Evolutionary conservation across 495 filamentous ascomycete genomes (phyloP).

Genomic region (Glutinoglossum americanum): DNA sequence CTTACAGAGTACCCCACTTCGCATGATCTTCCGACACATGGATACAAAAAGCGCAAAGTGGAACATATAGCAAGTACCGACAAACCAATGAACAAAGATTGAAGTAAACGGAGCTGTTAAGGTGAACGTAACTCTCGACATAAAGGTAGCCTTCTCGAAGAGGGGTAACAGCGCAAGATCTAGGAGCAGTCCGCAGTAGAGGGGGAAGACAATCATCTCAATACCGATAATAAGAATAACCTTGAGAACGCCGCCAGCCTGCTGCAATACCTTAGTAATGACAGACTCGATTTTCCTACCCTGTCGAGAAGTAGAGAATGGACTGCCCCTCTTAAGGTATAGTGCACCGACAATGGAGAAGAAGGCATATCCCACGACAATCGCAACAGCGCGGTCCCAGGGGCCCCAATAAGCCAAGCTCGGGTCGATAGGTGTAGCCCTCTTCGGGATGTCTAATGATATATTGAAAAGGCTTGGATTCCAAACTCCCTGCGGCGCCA

Average conservation of each 20-base stretch:
- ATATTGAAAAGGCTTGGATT: not conserved
- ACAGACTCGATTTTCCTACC: slow-evolving; percentile 54
- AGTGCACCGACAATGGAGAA: slow-evolving; percentile 49
- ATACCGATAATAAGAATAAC: slow-evolving; percentile 97
- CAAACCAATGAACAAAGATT: slow-evolving; percentile 95
- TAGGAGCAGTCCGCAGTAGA: slow-evolving; percentile 84
- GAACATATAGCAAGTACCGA: slow-evolving; percentile 99
- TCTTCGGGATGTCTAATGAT: slow-evolving; percentile 19
- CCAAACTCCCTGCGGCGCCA: not conserved
- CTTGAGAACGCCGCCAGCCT: slow-evolving; percentile 93
- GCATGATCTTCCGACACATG: slow-evolving; percentile 97
- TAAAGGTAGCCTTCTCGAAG: slow-evolving; percentile 56
- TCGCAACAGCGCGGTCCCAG: slow-evolving; percentile 56
- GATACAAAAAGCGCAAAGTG: slow-evolving; percentile 97
- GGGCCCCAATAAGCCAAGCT: slow-evolving; percentile 55
- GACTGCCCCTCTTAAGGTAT: slow-evolving; percentile 49
- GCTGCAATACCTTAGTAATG: slow-evolving; percentile 63
- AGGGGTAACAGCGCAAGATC: slow-evolving; percentile 77
- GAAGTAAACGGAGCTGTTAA: slow-evolving; percentile 58
- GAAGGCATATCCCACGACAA: slow-evolving; percentile 57
- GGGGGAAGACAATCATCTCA: slow-evolving; percentile 93
- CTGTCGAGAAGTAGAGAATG: slow-evolving; percentile 39
- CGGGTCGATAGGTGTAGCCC: slow-evolving; percentile 22
- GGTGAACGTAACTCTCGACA: slow-evolving; percentile 56
- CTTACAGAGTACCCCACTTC: slow-evolving; percentile 76